These are phyloP conservation scores for Volvox carteri DNA, from an alignment of 163 green algal genomes.

Conservation along the genomic window DNA sequence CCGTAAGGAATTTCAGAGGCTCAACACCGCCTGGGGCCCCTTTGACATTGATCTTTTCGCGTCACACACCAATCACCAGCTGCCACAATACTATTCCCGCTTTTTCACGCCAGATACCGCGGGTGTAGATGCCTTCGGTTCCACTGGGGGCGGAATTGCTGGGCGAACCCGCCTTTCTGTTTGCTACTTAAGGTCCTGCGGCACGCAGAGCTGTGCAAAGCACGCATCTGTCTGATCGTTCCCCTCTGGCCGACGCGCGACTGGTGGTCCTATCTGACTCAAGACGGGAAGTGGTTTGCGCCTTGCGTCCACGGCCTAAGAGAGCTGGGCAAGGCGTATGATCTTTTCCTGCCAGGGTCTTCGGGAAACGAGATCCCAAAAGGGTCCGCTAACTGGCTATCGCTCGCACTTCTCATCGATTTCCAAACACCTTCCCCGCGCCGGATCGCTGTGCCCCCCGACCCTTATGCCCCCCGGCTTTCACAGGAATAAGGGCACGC, in stretches of 20 bases:
- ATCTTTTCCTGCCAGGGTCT: constrained; percentile 3
- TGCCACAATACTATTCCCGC: constrained; percentile 5
- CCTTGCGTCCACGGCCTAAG: not conserved
- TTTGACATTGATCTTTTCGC: constrained; percentile 46
- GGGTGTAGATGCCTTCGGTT: not conserved
- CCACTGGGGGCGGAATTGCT: not conserved
- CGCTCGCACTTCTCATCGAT: no score
- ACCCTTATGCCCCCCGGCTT: no score
- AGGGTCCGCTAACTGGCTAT: no score
- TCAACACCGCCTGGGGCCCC: not conserved
- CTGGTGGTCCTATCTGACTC: constrained; percentile 28
- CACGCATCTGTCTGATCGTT: not conserved
- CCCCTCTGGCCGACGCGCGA: constrained; percentile 11
- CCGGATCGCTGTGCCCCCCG: no score
- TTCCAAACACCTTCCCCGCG: no score
- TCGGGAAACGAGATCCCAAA: not conserved
- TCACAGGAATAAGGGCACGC: not conserved
- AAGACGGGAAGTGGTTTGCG: no score
- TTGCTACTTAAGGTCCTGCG: not conserved
- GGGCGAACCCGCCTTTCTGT: constrained; percentile 18
- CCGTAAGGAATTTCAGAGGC: not conserved
- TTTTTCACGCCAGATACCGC: constrained; percentile 28
- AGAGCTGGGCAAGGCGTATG: not conserved
- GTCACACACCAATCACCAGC: constrained; percentile 33
- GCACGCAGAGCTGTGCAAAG: constrained; percentile 16